These are phyloP conservation scores for Plasmodium fragile DNA, from an alignment of 169 alveolate species.

Conservation along the genomic window DNA sequence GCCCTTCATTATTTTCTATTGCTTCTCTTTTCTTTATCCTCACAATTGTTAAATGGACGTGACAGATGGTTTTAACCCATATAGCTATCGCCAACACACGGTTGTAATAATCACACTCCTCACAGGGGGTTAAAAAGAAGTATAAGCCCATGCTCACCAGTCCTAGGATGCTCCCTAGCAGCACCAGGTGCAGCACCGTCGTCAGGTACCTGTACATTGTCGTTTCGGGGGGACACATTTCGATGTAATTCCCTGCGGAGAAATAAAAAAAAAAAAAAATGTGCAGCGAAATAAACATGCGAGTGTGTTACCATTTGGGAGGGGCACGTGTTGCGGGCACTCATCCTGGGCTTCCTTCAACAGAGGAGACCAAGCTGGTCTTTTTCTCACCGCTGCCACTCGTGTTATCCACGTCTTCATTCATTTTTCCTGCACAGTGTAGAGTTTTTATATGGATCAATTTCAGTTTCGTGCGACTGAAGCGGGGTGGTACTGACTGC, in stretches of 20 bases:
- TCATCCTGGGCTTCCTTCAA: not conserved
- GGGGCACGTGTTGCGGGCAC: not conserved
- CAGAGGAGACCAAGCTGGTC: not conserved
- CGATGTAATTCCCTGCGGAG: constrained; percentile 11
- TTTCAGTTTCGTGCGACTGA: not conserved
- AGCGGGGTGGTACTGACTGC: not conserved
- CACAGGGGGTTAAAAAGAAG: constrained; percentile 25
- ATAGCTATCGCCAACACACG: constrained; percentile 28
- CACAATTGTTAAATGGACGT: constrained; percentile 4
- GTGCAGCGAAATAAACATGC: not conserved
- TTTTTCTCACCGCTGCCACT: constrained; percentile 21
- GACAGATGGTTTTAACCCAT: constrained; percentile 21
- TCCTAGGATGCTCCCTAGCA: not conserved
- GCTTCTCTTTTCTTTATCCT: constrained; percentile 20
- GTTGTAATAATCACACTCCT: constrained; percentile 38
- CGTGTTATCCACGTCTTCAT: constrained; percentile 10
- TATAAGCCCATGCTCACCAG: not conserved
- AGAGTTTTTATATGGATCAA: not conserved
- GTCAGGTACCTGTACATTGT: constrained; percentile 23
- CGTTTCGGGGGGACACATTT: constrained; percentile 13
- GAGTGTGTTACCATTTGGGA: not conserved
- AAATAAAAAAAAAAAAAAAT: not conserved
- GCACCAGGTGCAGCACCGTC: not conserved
- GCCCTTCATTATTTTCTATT: constrained; percentile 26
- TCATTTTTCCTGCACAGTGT: constrained; percentile 15